A percentile compares a stretch with the other conserved stretches of the same genome.
Evolutionary conservation across 345 rosid species (phyloP).

Genomic region (Cochlearia excelsa): DNA sequence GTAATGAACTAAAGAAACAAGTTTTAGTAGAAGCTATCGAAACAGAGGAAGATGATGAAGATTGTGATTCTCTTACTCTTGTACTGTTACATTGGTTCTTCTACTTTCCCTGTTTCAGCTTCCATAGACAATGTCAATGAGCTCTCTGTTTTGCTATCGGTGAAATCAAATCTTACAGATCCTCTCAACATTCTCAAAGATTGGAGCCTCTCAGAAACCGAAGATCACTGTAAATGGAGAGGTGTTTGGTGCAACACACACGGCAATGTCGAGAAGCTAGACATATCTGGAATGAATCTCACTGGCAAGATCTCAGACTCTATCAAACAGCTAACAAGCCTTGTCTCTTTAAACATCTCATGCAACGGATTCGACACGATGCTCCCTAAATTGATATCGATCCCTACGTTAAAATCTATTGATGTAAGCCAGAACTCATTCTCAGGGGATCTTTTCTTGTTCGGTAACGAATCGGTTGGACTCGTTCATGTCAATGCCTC

Average conservation of each 20-base stretch:
- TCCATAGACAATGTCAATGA: slow-evolving; percentile 41
- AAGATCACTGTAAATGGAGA: slow-evolving; percentile 71
- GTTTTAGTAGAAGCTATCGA: slow-evolving; percentile 24
- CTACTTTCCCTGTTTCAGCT: slow-evolving; percentile 41
- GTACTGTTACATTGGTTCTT: slow-evolving; percentile 44
- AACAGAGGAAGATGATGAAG: slow-evolving; percentile 35
- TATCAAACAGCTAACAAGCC: slow-evolving; percentile 48
- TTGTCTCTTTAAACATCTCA: slow-evolving; percentile 65
- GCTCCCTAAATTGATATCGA: slow-evolving; percentile 49
- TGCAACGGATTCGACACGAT: slow-evolving; percentile 56
- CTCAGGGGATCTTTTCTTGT: slow-evolving; percentile 47
- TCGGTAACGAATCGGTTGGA: slow-evolving; percentile 54
- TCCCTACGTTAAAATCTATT: slow-evolving; percentile 51
- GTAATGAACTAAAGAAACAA: slow-evolving; percentile 35
- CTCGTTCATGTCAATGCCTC: slow-evolving; percentile 74
- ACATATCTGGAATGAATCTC: slow-evolving; percentile 77
- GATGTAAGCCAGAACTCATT: slow-evolving; percentile 76
- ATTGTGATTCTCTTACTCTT: slow-evolving; percentile 44
- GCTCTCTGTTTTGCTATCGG: slow-evolving; percentile 49
- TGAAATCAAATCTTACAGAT: slow-evolving; percentile 59
- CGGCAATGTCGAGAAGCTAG: slow-evolving; percentile 67
- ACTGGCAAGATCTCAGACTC: slow-evolving; percentile 62
- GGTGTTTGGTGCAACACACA: slow-evolving; percentile 69
- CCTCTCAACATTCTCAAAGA: slow-evolving; percentile 58
- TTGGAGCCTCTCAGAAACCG: slow-evolving; percentile 52